Base-by-base conservation (phyloP, 139 green algal species). In the Tetradesmus lagerheimii region DNA sequence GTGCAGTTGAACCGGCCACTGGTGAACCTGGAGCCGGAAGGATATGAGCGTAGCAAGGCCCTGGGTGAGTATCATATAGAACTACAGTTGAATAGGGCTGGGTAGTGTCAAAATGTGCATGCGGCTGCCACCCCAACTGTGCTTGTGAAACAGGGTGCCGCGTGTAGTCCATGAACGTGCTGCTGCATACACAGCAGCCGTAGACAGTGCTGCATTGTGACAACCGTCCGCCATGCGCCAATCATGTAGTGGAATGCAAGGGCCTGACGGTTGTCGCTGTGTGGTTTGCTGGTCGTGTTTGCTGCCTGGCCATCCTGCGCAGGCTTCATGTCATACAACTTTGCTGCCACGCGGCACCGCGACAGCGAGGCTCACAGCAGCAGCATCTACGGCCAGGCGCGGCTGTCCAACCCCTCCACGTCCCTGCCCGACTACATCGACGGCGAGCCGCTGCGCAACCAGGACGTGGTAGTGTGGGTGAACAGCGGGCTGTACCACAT, bases 391-490 rank as follows among this genome's bases (percentile, higher is more conserved):
- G 78, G 71, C 29, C 89, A 92, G 62, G 82, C 57, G 14, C 50
- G 37, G 3, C 37, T 91, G 38, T 53, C 87, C 27, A 71, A 87
- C 64, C 78, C 87, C 27, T 75, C 80, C 25, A 84, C 62, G 4
- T 38, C 37, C 31, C 29, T 91, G 45, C 25, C 41, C 12, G 43
- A 87, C 39, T 87, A 83, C 31, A 15, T 87, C 4, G 47, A 92
- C n/a, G 84, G 84, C 57, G 89, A 92, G 27, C 0, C 4, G 1
- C 35, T 90, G 2, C 35, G 71, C 23, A 85, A 88, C 41, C 43
- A 82, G 64, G 89, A 90, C 66, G 18, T 92, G 41, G 89, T 92
- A 43, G 83, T 81, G 35, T 92, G 89, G 90, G 85, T 92, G 25
- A 82, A 62, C 50, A 50, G 37, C 29, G 90, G 90, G 38, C 34